Evolutionary conservation across 176 grass and related monocot genomes (phyloP), one percentile per base, ranked within the genome.

Genomic region (Juncus inflexus): DNA sequence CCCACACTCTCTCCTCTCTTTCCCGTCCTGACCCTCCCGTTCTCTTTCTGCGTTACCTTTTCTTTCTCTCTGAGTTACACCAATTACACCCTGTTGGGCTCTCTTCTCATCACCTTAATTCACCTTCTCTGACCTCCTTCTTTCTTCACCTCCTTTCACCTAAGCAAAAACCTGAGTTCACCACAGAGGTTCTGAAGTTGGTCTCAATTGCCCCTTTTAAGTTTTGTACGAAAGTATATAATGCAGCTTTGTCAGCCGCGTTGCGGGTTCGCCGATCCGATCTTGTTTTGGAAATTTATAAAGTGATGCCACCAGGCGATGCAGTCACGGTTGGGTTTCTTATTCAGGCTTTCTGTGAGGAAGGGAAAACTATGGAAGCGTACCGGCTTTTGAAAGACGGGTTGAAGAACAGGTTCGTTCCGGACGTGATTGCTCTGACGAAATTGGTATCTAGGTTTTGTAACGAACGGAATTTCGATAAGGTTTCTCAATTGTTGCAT

Each of bases 401-500:
- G 9, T 78, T 80, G 0, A 72, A 69, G 47, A 79, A 78, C 4
- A 79, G 85, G 28, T 56, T 75, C 39, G 62, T 77, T 51, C 83
- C 75, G 4, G 36, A 79, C 16, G 12, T 37, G 12, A 15, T 38
- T 15, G 61, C 88, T 15, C 60, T 73, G 5, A 82, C 75, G 4
- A 76, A 84, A 5, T 45, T 97, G 47, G 37, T 91, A 10, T 52
- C n/a, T 15, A 81, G 74, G 40, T 89, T 89, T 50, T 74, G 77
- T 14, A 67, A 81, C 8, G 52, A 6, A 0, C 79, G 85, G n/a
- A 84, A 91, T 60, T 91, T 80, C 37, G 77, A 42, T 8, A 89
- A 71, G 75, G 87, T 97, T 2, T 91, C 94, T 3, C 77, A 86
- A 13, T 81, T 84, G 12, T 82, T 97, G n/a, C 88, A 97, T 63